Evolutionary conservation across 768 basidiomycete genomes (phyloP), one percentile per base, ranked within the genome.

Genomic region (Panellus pusillus): DNA sequence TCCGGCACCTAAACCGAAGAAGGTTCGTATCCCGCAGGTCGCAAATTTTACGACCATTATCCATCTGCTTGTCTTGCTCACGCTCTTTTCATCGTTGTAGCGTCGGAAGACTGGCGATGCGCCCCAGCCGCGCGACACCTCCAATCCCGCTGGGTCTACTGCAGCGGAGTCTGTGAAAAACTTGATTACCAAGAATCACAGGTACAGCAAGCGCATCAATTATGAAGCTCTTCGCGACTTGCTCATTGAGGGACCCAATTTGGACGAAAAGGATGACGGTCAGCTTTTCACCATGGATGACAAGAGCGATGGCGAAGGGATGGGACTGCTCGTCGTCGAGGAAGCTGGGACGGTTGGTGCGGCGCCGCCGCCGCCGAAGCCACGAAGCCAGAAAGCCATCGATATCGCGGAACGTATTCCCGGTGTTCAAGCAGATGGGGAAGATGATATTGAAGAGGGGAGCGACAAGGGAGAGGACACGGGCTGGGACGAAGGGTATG

Each of bases 181-280:
- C 54, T 77, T 95, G 32, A 76, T 93, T 62, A 87, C 89, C 74
- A 91, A 92, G 72, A 93, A 89, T 58, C 79, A 85, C 19, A 89
- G 84, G 65, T 93, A 94, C 70, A 93, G 90, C 71, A 91, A 91
- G 65, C 84, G 92, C 47, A 95, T 96, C 72, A 97, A 97, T 68
- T 97, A 96, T 67, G 88, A 91, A 61, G 92, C 91, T 0, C 81
- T 95, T 48, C 87, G 89, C 61, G 81, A 83, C 51, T 78, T 96
- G 11, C 91, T 95, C 66, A 73, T 79, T 27, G 81, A 83, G 13
- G 63, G 70, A 65, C 51, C 70, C 63, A 32, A 62, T 70, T 27
- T 70, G 36, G 79, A 80, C 14, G 78, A 79, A 29, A 77, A 80
- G 53, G 74, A 73, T 28, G 76, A 77, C 27, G 69, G 68, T 13